A percentile compares a stretch with the other conserved stretches of the same genome.
These are phyloP conservation scores for Millerozyma acaciae DNA, from an alignment of 805 yeast genomes.

Conservation along the genomic window DNA sequence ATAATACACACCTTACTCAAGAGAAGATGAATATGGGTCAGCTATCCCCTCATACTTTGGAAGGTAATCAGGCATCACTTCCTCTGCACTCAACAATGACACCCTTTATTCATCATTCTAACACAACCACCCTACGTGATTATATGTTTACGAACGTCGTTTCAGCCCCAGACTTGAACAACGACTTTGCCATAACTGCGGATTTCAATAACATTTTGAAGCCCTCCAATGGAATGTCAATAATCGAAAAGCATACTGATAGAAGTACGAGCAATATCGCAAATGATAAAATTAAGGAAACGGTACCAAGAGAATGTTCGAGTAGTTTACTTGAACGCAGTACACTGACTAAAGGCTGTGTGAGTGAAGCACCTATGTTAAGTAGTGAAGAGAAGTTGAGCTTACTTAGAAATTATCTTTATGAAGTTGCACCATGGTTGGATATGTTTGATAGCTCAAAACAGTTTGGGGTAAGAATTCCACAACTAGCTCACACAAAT, in stretches of 20 bases:
- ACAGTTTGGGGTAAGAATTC: conserved; percentile 25
- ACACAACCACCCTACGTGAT: conserved; percentile 33
- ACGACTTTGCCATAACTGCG: conserved; percentile 7
- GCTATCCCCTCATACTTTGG: conserved; percentile 1
- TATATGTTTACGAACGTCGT: conserved; percentile 35
- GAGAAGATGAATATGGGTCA: too few species aligned
- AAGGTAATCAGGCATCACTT: too few species aligned
- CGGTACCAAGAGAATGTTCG: conserved; percentile 5
- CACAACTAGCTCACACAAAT: conserved; percentile 9
- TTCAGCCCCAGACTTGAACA: too few species aligned
- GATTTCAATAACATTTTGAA: conserved; percentile 11
- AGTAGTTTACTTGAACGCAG: conserved; percentile 13
- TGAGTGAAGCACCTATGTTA: conserved; percentile 24
- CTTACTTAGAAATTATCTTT: conserved; percentile 29
- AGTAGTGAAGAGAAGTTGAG: conserved; percentile 24
- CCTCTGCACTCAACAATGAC: too few species aligned
- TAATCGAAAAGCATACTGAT: too few species aligned
- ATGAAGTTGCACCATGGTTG: conserved; percentile 36
- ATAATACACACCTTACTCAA: too few species aligned
- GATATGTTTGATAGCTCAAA: conserved; percentile 35
- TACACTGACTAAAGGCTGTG: conserved; percentile 17
- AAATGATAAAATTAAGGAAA: conserved; percentile 4
- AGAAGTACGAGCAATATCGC: too few species aligned
- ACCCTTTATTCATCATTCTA: conserved; percentile 17
- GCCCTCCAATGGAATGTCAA: too few species aligned